Evolutionary conservation across 177 flowering plant genomes (phyloP).

Genomic region (Vitis hybrid): DNA sequence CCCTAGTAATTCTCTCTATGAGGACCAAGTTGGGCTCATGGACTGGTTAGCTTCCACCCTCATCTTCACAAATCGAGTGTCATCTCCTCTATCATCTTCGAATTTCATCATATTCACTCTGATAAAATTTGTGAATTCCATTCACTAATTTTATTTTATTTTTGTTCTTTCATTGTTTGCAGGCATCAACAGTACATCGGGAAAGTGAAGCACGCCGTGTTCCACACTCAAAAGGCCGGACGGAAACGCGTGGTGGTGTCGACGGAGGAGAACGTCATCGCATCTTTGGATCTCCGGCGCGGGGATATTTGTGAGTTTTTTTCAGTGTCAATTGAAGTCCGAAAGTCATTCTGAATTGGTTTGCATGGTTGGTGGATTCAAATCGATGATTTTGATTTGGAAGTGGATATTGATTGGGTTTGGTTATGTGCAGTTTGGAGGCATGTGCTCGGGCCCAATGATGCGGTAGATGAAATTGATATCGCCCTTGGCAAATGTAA

Average conservation of each 20-base stretch:
- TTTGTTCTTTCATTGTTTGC: constrained; percentile 5
- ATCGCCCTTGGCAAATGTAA: constrained; percentile 90
- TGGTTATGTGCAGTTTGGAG: constrained; percentile 84
- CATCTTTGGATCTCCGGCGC: constrained; percentile 91
- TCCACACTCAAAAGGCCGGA: constrained; percentile 88
- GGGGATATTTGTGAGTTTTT: constrained; percentile 79
- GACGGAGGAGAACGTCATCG: constrained; percentile 89
- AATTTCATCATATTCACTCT: neutral
- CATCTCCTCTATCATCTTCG: neutral
- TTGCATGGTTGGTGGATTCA: neutral
- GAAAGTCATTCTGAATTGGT: neutral
- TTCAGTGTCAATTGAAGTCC: too few relatives aligned
- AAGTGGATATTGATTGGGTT: neutral
- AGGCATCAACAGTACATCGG: constrained; percentile 98
- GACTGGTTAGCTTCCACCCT: constrained; percentile 61
- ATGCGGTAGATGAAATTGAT: constrained; percentile 65
- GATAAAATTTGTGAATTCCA: neutral
- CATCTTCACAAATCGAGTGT: neutral
- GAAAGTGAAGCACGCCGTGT: constrained; percentile 87
- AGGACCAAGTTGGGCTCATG: constrained; percentile 92
- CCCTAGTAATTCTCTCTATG: constrained; percentile 53
- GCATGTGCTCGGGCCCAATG: constrained; percentile 75
- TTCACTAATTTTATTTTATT: constrained; percentile 1
- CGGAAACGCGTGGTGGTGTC: constrained; percentile 91
- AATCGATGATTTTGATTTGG: constrained; percentile 5